Base-by-base conservation (phyloP, 1,284 basidiomycete species). In the Neotropicomus parvogracilis region DNA sequence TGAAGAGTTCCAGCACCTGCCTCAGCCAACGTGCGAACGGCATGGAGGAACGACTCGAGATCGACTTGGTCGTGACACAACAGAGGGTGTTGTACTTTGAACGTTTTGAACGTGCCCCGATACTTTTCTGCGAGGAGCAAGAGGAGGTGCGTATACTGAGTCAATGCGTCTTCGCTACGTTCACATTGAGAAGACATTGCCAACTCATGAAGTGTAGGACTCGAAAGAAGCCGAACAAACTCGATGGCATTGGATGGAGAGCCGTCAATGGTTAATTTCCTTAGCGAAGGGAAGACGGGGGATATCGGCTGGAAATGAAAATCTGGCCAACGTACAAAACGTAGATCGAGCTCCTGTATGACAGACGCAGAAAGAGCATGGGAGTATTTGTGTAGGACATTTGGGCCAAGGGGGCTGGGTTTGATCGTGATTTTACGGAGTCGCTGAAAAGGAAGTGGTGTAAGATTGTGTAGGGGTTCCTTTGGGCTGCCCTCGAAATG, bases 401-500 rank as follows among this genome's bases (percentile, higher is more conserved):
- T 50, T 40, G 59, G 58, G 21, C n/a, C 26, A n/a, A 60, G 55
- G 12, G 59, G 62, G 19, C 52, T 60, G 27, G 55, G 34, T 54
- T 60, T 63, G n/a, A 63, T 60, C 4, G 58, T 46, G 36, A 60
- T 46, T 34, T 46, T 62, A 26, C 40, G 54, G 12, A 62, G 56
- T 17, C 35, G 56, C 29, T 24, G 50, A 13, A 65, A 66, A 16
- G 59, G 42, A 21, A 65, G 32, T 8, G 60, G 64, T 10, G 36
- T 40, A 19, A 64, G 46, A 24, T 3, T 35, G 1, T 44, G 50
- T 4, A 60, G 10, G 3, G 46, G n/a, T 20, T 62, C 59, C 44
- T 60, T 64, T 17, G 59, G 62, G 34, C 55, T 62, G 9, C 62
- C 62, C 27, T 63, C 59, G 20, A 60, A 63, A 43, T 56, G 40